Percentiles rank a stretch among this genome's conserved stretches.
Evolutionary conservation across 2,329 filamentous ascomycete genomes (phyloP).

Genomic region (Fusarium scirpi): DNA sequence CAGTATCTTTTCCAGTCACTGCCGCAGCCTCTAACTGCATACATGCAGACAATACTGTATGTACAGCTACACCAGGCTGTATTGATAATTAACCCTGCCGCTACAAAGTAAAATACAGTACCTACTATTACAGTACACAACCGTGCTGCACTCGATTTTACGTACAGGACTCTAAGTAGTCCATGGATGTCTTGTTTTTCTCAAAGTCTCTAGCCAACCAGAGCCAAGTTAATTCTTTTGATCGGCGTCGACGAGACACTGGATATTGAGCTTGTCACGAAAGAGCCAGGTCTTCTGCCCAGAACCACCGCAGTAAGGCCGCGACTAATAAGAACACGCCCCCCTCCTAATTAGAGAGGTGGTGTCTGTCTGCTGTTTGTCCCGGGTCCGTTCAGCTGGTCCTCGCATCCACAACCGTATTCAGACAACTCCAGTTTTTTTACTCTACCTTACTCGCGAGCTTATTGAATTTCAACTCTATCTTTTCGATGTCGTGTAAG

Average conservation of each 20-base stretch:
- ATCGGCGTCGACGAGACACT: constrained; percentile 50
- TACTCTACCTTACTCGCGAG: constrained; percentile 30
- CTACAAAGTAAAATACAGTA: background rate
- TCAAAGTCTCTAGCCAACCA: constrained; percentile 35
- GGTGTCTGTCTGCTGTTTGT: constrained; percentile 2
- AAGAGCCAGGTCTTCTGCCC: constrained; percentile 33
- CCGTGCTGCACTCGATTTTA: background rate
- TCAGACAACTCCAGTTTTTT: constrained; percentile 33
- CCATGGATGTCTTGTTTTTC: constrained; percentile 22
- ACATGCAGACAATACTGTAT: background rate
- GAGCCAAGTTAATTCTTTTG: constrained; percentile 31
- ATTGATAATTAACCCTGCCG: background rate
- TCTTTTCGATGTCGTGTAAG: constrained; percentile 17
- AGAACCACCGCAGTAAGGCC: constrained; percentile 49
- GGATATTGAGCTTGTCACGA: constrained; percentile 41
- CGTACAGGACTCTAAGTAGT: background rate
- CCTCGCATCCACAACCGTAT: constrained; percentile 31
- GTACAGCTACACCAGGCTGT: background rate
- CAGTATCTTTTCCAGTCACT: constrained; percentile 7
- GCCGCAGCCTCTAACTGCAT: constrained; percentile 5
- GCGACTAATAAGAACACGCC: constrained; percentile 41
- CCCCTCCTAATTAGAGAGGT: constrained; percentile 2
- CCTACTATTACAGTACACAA: background rate
- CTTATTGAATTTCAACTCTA: constrained; percentile 19
- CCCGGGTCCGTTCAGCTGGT: constrained; percentile 30